Conservation (phyloP, 306 rosid genomes). For the Hylodesmum podocarpum region DNA sequence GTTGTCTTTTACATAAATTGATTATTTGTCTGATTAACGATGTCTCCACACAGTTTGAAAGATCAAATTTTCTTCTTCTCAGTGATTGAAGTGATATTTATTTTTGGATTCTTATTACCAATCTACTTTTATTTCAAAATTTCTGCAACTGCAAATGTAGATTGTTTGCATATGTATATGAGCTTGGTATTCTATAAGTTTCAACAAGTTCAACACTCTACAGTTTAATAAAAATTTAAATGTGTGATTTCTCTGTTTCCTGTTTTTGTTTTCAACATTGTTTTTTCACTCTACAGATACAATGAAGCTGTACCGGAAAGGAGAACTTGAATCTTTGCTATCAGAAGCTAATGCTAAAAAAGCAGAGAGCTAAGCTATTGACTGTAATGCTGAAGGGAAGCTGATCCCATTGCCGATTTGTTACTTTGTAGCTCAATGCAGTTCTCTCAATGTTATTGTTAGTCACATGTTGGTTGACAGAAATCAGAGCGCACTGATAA, state of each 20-base stretch:
- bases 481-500: conserved; percentile 12
- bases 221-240: neutral
- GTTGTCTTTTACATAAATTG: neutral
- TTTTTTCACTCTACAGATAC: conserved; percentile 64
- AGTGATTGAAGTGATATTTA: neutral
- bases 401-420: conserved; percentile 9
- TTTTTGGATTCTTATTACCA: neutral
- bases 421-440: neutral
- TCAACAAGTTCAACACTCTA: neutral
- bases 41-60: conserved; percentile 1
- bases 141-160: neutral
- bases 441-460: neutral
- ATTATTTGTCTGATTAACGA: neutral
- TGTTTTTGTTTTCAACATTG: conserved; percentile 5
- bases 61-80: neutral
- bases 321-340: conserved; percentile 83
- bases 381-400: neutral
- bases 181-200: conserved; percentile 11
- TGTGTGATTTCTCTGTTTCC: neutral
- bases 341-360: conserved; percentile 66
- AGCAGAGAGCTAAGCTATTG: conserved; percentile 36
- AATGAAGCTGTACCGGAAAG: conserved; percentile 76
- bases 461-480: conserved; percentile 10
- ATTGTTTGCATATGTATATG: neutral
- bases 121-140: conserved; percentile 4